Percentiles rank a stretch among this genome's conserved stretches.
These are phyloP conservation scores for Podospora australis DNA, from an alignment of 495 filamentous ascomycete species.

Conservation along the genomic window DNA sequence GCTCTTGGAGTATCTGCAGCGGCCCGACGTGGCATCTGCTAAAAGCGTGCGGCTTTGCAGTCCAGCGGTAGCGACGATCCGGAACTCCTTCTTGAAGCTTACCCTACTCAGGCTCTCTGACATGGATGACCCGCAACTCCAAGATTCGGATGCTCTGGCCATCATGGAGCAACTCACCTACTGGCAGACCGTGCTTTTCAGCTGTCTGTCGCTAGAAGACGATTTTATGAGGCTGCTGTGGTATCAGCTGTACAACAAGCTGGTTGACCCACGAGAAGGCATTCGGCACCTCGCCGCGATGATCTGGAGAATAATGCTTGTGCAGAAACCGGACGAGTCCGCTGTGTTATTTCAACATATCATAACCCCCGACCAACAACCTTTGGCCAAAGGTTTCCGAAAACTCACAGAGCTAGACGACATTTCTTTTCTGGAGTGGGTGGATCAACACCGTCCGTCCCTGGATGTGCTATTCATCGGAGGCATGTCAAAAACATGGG, in stretches of 20 bases:
- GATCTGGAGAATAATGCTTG: constrained; percentile 82
- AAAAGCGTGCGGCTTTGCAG: constrained; percentile 88
- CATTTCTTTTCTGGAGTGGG: constrained; percentile 76
- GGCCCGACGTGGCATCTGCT: constrained; percentile 68
- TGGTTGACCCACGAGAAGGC: constrained; percentile 55
- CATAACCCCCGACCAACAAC: constrained; percentile 58
- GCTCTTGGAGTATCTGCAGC: constrained; percentile 80
- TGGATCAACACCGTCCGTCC: constrained; percentile 75
- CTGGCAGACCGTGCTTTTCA: constrained; percentile 90
- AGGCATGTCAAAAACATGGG: constrained; percentile 73
- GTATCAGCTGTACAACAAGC: constrained; percentile 80
- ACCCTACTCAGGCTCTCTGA: constrained; percentile 78
- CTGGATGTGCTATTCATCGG: constrained; percentile 76
- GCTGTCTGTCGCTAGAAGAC: constrained; percentile 64
- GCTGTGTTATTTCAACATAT: constrained; percentile 62
- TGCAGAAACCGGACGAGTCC: constrained; percentile 87
- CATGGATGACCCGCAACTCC: constrained; percentile 55
- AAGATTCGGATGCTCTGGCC: constrained; percentile 51
- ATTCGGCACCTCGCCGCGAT: constrained; percentile 75
- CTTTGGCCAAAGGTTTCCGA: constrained; percentile 71
- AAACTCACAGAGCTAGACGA: constrained; percentile 83
- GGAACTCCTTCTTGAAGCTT: constrained; percentile 66
- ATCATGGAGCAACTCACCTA: constrained; percentile 83
- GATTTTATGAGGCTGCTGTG: constrained; percentile 76
- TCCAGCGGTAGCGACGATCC: constrained; percentile 67